Conservation (phyloP, 768 basidiomycete species). For the Trametes meyenii region DNA sequence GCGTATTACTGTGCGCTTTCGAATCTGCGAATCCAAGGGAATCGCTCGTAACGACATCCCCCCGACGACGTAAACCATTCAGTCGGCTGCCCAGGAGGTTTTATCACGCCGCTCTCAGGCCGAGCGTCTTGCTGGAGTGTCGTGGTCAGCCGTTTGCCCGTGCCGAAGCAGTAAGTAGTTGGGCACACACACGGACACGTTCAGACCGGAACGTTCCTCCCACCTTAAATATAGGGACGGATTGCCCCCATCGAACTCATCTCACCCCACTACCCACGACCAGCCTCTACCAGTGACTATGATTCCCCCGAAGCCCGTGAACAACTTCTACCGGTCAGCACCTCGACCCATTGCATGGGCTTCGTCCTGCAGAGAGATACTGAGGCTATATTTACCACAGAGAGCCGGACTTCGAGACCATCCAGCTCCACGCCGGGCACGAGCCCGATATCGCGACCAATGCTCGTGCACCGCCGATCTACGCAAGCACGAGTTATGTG, state of each 20-base stretch:
- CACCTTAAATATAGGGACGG: not conserved
- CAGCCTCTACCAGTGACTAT: not conserved
- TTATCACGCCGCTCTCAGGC: too few species aligned
- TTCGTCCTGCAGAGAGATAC: not conserved
- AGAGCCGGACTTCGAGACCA: constrained; percentile 74
- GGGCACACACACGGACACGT: too few species aligned
- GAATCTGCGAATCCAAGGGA: not conserved
- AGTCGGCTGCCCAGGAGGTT: too few species aligned
- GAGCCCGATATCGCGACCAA: constrained; percentile 63
- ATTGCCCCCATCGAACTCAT: not conserved
- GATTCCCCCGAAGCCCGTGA: constrained; percentile 19
- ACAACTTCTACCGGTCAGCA: constrained; percentile 18
- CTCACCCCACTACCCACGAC: not conserved
- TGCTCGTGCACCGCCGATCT: constrained; percentile 80
- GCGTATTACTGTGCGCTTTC: not conserved
- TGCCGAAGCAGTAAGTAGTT: too few species aligned
- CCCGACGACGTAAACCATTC: too few species aligned
- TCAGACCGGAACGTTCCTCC: too few species aligned
- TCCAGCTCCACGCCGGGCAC: constrained; percentile 82
- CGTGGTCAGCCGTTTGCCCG: too few species aligned
- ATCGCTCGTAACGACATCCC: not conserved
- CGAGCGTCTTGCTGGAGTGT: too few species aligned
- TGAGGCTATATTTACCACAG: constrained; percentile 25
- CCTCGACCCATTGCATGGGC: not conserved
- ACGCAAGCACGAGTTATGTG: constrained; percentile 70